These are phyloP conservation scores for Candida broadrunensis DNA, from an alignment of 805 yeast genomes.

Conservation along the genomic window DNA sequence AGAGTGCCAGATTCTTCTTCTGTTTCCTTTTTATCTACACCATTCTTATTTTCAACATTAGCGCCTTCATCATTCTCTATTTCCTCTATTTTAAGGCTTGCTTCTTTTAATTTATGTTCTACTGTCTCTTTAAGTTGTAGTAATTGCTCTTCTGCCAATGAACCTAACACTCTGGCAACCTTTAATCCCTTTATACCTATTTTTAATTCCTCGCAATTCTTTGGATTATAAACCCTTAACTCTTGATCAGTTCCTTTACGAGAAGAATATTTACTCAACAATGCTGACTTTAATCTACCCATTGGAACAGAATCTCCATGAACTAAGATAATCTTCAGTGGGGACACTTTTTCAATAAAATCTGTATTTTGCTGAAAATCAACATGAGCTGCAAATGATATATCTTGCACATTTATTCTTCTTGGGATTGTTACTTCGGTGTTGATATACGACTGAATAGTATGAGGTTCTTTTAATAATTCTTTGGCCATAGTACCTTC, in stretches of 20 bases:
- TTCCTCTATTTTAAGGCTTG: constrained; percentile 34
- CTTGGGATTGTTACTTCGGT: constrained; percentile 86
- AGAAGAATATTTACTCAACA: constrained; percentile 78
- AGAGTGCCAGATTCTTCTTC: constrained; percentile 6
- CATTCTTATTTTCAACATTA: constrained; percentile 4
- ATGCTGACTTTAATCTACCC: constrained; percentile 94
- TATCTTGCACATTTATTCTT: constrained; percentile 82
- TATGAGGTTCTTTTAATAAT: constrained; percentile 80
- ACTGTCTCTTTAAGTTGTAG: constrained; percentile 44
- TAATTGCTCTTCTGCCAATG: constrained; percentile 46
- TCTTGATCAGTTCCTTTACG: constrained; percentile 85
- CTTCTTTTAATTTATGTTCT: constrained; percentile 53
- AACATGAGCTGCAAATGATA: constrained; percentile 99
- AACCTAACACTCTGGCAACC: constrained; percentile 69
- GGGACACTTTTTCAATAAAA: constrained; percentile 84
- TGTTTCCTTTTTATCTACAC: constrained; percentile 7
- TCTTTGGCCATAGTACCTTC: constrained; percentile 98
- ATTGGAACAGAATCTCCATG: constrained; percentile 98
- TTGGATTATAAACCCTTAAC: constrained; percentile 87
- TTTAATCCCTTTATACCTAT: constrained; percentile 80
- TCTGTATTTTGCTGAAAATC: constrained; percentile 92
- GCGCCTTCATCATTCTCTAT: constrained; percentile 13
- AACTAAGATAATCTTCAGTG: constrained; percentile 82
- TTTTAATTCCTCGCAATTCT: constrained; percentile 77
- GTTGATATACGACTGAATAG: constrained; percentile 80